Evolutionary conservation across 768 basidiomycete species (phyloP), one percentile per base, ranked within the genome.

Genomic region (Leccinum broughii): DNA sequence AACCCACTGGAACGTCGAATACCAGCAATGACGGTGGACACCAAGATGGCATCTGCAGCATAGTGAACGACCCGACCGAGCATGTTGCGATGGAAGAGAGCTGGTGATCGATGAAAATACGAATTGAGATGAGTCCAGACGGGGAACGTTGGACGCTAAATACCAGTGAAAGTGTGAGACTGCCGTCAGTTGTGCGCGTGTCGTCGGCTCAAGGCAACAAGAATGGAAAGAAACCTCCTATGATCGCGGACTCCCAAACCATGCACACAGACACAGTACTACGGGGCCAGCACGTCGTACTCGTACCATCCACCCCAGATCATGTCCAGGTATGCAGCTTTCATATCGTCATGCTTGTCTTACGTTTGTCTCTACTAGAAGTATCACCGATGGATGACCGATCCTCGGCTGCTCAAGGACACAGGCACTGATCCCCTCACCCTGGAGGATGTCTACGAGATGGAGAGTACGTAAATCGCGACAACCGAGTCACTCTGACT

Each of bases 21-120:
- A 32, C 96, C 96, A 41, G 96, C 96, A 44, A 95, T 76, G 7
- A 98, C 83, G 13, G 96, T 93, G 15, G 95, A 95, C 39, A 98
- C 65, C 35, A 98, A 80, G 55, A 92, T 83, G 14, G 89, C 90
- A 70, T 98, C 96, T 51, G 91, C 76, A 26, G 90, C 83, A 67
- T 91, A 94, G 74, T 96, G 95, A 35, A 88, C 75, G 17, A 97
- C 73, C 74, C 86, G 84, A 66, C 92, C 95, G 17, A 74, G 69
- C 80, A 87, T 87, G 66, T 59, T 69, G 59, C 54, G 28, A 13
- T 34, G 49, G 26, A 53, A 22, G 35, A 46, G 37, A n/a, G 13
- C 22, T 34, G 35, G 50, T 44, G 35, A 44, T 53, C 10, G 48
- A 54, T 5, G 55, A 54, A 24, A 26, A 63, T 56, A 59, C 28